Percentiles rank a stretch among this genome's conserved stretches.
Evolutionary conservation across 2,329 filamentous ascomycete genomes (phyloP).

Genomic region (Pseudogymnoascus verrucosus): DNA sequence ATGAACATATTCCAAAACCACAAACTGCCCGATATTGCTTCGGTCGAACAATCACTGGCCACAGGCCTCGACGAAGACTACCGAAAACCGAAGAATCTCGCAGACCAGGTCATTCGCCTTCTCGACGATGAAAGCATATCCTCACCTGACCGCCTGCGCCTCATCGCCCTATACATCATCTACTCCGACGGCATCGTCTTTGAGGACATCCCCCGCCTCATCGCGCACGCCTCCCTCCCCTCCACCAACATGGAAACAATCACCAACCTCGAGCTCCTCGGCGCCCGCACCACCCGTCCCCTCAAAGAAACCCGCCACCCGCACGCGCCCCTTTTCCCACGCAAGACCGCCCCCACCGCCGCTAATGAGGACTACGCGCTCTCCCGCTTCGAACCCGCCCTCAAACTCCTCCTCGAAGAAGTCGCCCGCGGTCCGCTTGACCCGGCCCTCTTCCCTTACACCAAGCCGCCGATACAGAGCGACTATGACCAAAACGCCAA

Average conservation of each 20-base stretch:
- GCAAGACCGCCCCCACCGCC: constrained; percentile 48
- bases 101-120: constrained; percentile 78
- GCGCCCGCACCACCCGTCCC: constrained; percentile 61
- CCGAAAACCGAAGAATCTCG: constrained; percentile 80
- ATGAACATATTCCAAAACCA: constrained; percentile 86
- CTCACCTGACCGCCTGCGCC: constrained; percentile 67
- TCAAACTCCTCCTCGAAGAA: constrained; percentile 78
- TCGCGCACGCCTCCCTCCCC: constrained; percentile 74
- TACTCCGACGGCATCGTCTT: constrained; percentile 78
- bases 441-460: constrained; percentile 59
- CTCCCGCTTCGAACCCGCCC: constrained; percentile 74
- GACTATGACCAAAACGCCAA: constrained; percentile 50
- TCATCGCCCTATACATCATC: constrained; percentile 78
- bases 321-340: constrained; percentile 61
- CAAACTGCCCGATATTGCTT: constrained; percentile 80
- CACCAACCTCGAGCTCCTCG: constrained; percentile 72
- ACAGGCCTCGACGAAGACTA: constrained; percentile 91
- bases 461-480: constrained; percentile 59
- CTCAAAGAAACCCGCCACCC: constrained; percentile 70
- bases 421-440: constrained; percentile 61
- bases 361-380: constrained; percentile 70
- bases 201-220: constrained; percentile 75
- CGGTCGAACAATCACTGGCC: constrained; percentile 81
- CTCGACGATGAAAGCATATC: constrained; percentile 74
- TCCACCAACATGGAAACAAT: constrained; percentile 65